Percentiles rank a stretch among this genome's conserved stretches.
These are phyloP conservation scores for Tetrahymena elliotti DNA, from an alignment of 73 alveolate species.

Conservation along the genomic window DNA sequence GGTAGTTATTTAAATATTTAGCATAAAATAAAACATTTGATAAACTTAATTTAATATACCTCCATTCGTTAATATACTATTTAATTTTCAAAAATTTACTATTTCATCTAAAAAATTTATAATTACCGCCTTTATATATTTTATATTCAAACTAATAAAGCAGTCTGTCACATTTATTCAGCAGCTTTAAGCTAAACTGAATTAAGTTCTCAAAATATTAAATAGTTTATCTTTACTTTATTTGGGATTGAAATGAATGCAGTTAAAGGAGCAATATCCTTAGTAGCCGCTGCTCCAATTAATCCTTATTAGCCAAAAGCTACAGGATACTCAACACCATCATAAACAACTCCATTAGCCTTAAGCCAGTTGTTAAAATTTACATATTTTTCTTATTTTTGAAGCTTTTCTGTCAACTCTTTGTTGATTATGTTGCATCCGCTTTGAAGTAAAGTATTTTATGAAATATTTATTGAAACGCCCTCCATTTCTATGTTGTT, in stretches of 20 bases:
- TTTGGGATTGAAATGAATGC: slow-evolving; percentile 12
- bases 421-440: neutral
- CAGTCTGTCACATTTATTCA: no score
- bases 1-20: no score
- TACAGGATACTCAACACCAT: slow-evolving; percentile 47
- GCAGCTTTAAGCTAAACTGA: no score
- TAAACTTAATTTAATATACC: neutral
- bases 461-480: neutral
- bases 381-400: slow-evolving; percentile 15
- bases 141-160: neutral
- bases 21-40: neutral
- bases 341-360: slow-evolving; percentile 38
- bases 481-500: neutral
- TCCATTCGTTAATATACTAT: neutral
- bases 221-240: neutral
- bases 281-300: slow-evolving; percentile 43
- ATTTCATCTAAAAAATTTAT: neutral
- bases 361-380: slow-evolving; percentile 47
- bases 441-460: neutral
- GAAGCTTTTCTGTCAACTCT: slow-evolving; percentile 28
- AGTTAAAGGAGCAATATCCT: slow-evolving; percentile 41
- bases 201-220: neutral
- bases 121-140: neutral
- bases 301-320: slow-evolving; percentile 50
- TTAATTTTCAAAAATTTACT: neutral